Evolutionary conservation across 176 grass and related monocot species (phyloP).

Genomic region (Zea luxurians): DNA sequence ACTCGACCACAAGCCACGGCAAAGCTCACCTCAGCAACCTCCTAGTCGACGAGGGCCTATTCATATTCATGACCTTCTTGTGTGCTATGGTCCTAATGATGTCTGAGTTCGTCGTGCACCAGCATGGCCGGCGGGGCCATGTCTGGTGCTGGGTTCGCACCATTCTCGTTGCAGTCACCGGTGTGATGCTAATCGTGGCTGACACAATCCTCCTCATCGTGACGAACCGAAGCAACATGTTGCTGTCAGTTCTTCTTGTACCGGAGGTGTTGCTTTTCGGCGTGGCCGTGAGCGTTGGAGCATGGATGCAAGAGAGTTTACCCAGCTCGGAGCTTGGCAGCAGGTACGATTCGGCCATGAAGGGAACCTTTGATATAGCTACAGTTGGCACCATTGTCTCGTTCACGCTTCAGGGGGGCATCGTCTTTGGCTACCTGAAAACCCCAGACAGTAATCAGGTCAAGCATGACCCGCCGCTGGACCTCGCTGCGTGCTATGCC

Average conservation of each 20-base stretch:
- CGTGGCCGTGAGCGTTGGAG: background rate
- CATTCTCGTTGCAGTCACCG: background rate
- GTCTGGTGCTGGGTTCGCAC: background rate
- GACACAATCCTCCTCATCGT: constrained; percentile 10
- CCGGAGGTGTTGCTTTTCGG: background rate
- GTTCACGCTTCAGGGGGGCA: background rate
- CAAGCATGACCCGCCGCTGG: constrained; percentile 1
- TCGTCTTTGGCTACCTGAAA: constrained; percentile 39
- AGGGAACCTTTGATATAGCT: constrained; percentile 8
- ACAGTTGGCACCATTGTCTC: background rate
- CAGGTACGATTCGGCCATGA: constrained; percentile 2
- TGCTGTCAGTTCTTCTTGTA: background rate
- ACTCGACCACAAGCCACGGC: constrained; percentile 5
- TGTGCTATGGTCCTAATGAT: background rate
- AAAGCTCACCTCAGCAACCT: constrained; percentile 23
- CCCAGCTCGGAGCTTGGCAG: background rate
- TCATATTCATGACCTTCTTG: constrained; percentile 15
- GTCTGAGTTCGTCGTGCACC: background rate
- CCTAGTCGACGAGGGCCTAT: background rate
- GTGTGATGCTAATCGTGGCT: constrained; percentile 1
- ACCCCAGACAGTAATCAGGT: background rate
- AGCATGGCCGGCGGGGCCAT: background rate
- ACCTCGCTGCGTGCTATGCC: background rate
- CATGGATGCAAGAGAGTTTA: background rate
- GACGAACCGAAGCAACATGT: background rate